Conservation (phyloP, 768 basidiomycete species). For the Dentipellis fragilis region DNA sequence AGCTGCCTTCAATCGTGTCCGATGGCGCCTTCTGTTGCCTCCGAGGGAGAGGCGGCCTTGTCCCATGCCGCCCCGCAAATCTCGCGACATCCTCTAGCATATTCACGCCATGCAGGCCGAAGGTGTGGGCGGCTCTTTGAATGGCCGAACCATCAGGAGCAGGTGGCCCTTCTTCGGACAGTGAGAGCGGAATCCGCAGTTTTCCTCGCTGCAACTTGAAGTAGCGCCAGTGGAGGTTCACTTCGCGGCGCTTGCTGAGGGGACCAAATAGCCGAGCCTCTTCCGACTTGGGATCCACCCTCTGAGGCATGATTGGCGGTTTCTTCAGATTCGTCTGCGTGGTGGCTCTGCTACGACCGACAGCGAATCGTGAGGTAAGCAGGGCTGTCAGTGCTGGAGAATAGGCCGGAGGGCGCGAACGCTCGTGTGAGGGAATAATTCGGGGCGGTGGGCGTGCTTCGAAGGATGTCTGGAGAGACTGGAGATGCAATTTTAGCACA, state of each 20-base stretch:
- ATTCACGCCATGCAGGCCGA: slow-evolving; percentile 33
- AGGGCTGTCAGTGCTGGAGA: slow-evolving; percentile 53
- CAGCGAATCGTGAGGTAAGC: slow-evolving; percentile 42
- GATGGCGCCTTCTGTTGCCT: background rate
- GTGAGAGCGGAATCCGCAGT: slow-evolving; percentile 49
- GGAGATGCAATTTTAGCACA: slow-evolving; percentile 1
- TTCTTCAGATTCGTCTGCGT: slow-evolving; percentile 26
- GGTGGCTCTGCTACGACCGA: slow-evolving; percentile 33
- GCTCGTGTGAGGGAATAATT: slow-evolving; percentile 41
- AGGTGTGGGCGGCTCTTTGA: no score
- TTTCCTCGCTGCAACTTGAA: slow-evolving; percentile 46
- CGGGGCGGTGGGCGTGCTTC: slow-evolving; percentile 28
- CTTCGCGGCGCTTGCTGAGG: slow-evolving; percentile 63
- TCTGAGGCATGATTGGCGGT: slow-evolving; percentile 49
- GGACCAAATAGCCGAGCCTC: slow-evolving; percentile 53
- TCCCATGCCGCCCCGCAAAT: slow-evolving; percentile 28
- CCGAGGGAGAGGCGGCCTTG: slow-evolving; percentile 6
- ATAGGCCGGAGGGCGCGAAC: slow-evolving; percentile 55
- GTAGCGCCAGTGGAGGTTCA: slow-evolving; percentile 63
- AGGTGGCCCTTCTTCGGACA: slow-evolving; percentile 14
- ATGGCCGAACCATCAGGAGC: no score
- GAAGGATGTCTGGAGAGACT: slow-evolving; percentile 52
- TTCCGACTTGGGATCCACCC: slow-evolving; percentile 44
- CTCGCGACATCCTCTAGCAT: slow-evolving; percentile 36
- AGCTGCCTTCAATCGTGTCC: background rate